Base-by-base conservation (phyloP, 2,329 filamentous ascomycete genomes). In the Colletotrichum chrysophilum region DNA sequence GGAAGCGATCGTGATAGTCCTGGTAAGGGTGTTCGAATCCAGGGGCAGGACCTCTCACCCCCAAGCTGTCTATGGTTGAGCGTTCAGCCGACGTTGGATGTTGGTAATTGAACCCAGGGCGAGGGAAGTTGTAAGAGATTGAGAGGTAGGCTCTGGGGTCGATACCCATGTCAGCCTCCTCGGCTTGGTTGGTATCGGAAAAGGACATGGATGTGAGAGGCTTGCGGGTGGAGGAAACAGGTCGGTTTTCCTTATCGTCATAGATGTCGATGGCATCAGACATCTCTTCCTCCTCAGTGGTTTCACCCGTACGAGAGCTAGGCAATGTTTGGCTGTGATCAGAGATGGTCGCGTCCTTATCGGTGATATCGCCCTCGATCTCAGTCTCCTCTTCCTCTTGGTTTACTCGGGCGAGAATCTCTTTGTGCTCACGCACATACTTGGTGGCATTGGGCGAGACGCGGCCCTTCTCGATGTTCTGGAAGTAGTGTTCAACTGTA, bases 401-500 rank as follows among this genome's bases (percentile, higher is more conserved):
- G 3, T 34, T 32, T 18, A 6, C 58, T 65, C 18, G 81, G 71
- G 18, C 71, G 64, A 48, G 4, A 4, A 61, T 68, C 5, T 60
- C 21, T 28, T 80, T 79, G 71, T 87, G 83, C 70, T 84, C 82
- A 4, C 77, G 68, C 10, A 88, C 81, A 68, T 84, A 87, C 16
- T 70, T 34, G 3, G 70, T 76, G 1, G 85, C 86, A 32, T 84
- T 82, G 9, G 86, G 85, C 1, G 87, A 87, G 26, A 78, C 78
- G 30, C 82, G 80, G 4, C 83, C 78, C 13, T 81, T 83, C n/a
- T 83, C 83, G 28, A 85, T 79, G 75, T 87, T 88, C 75, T 87
- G 85, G 73, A 86, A 88, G 71, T 84, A 87, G 64, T 88, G 87
- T 78, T 88, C 87, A 56, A 86, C 87, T 88, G 70, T 13, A 18